Conservation (phyloP, 495 filamentous ascomycete species). For the Thermochaetoides thermophila region DNA sequence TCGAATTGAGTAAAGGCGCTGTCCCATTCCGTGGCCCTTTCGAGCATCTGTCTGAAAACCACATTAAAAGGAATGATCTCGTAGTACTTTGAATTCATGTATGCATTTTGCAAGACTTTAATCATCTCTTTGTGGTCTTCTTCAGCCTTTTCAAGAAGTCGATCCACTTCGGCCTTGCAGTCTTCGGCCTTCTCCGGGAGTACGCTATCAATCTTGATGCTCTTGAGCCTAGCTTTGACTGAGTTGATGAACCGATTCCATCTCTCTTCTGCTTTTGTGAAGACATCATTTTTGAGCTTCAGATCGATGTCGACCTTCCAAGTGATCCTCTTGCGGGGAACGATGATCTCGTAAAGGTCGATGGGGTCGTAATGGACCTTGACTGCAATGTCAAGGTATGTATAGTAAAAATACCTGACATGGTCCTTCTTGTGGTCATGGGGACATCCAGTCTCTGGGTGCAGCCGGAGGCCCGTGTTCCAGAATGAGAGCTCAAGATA, state of each 20-base stretch:
- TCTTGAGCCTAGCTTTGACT: constrained; percentile 64
- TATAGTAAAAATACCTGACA: constrained; percentile 79
- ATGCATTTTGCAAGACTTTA: constrained; percentile 70
- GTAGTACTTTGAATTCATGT: constrained; percentile 87
- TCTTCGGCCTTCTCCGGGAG: constrained; percentile 68
- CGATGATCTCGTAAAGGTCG: constrained; percentile 86
- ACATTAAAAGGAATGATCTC: constrained; percentile 88
- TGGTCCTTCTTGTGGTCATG: constrained; percentile 91
- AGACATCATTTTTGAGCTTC: constrained; percentile 83
- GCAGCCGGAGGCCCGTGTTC: constrained; percentile 68
- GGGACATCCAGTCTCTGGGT: constrained; percentile 62
- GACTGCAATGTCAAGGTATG: constrained; percentile 53
- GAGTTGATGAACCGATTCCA: constrained; percentile 76
- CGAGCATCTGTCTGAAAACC: constrained; percentile 74
- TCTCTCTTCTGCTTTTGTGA: constrained; percentile 57
- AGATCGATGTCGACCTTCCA: constrained; percentile 97
- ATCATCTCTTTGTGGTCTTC: constrained; percentile 64
- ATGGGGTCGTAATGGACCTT: constrained; percentile 86
- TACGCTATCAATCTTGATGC: constrained; percentile 82
- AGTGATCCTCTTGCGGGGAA: constrained; percentile 74
- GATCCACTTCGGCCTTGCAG: constrained; percentile 68
- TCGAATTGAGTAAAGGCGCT: constrained; percentile 79
- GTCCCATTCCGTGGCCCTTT: constrained; percentile 91
- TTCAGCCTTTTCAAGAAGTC: constrained; percentile 54
- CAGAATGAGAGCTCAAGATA: constrained; percentile 95